Evolutionary conservation across 2,329 filamentous ascomycete genomes (phyloP).

Genomic region (Microsporum canis): DNA sequence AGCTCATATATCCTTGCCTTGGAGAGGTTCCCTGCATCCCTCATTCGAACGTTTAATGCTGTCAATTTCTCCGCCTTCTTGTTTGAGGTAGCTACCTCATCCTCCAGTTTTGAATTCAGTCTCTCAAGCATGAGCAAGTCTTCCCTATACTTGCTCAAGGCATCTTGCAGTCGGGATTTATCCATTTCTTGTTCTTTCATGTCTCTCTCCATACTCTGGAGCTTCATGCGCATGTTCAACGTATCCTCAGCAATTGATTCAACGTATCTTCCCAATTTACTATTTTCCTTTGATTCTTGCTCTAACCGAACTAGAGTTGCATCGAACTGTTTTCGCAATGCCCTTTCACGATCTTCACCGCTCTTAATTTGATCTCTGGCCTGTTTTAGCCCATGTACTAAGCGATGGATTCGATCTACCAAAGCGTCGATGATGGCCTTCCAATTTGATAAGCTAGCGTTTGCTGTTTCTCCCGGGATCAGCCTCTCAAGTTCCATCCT

Average conservation of each 20-base stretch:
- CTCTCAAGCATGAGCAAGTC: constrained; percentile 35
- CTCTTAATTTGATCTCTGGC: constrained; percentile 25
- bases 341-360: constrained; percentile 29
- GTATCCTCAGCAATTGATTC: constrained; percentile 36
- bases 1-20: constrained; percentile 26
- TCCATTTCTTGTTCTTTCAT: constrained; percentile 31
- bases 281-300: constrained; percentile 26
- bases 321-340: constrained; percentile 36
- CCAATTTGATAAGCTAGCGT: constrained; percentile 28
- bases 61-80: constrained; percentile 26
- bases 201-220: constrained; percentile 33
- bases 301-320: constrained; percentile 30
- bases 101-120: constrained; percentile 33
- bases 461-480: constrained; percentile 34
- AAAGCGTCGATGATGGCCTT: constrained; percentile 32
- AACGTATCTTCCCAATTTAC: constrained; percentile 29
- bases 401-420: constrained; percentile 27
- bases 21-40: constrained; percentile 26
- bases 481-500: constrained; percentile 35
- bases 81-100: constrained; percentile 24
- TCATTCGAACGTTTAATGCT: constrained; percentile 26
- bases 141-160: constrained; percentile 34
- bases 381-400: constrained; percentile 26
- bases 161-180: constrained; percentile 32
- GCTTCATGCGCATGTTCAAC: constrained; percentile 33